A percentile compares a stretch with the other conserved stretches of the same genome.
These are phyloP conservation scores for Talaromyces piceae DNA, from an alignment of 2,329 filamentous ascomycete genomes.

Conservation along the genomic window DNA sequence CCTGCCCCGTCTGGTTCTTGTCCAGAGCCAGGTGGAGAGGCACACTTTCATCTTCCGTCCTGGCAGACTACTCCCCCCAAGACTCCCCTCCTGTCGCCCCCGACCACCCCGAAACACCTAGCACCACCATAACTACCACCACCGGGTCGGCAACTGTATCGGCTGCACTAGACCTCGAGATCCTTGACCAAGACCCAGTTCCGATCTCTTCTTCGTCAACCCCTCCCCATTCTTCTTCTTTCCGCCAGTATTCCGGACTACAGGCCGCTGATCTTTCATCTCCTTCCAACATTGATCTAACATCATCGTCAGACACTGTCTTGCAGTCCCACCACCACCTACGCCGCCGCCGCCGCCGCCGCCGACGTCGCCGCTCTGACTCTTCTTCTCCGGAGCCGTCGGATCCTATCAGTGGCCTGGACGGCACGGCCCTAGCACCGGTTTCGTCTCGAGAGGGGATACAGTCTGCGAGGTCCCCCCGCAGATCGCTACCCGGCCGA, in stretches of 20 bases:
- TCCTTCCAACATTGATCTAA: conserved; percentile 10
- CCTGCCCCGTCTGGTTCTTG: conserved; percentile 41
- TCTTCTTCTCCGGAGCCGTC: conserved; percentile 20
- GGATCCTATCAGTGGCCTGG: conserved; percentile 14
- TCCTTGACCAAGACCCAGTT: not conserved
- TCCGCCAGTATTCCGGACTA: conserved; percentile 11
- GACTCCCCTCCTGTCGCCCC: conserved; percentile 56
- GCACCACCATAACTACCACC: conserved; percentile 41
- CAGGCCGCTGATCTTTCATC: conserved; percentile 8
- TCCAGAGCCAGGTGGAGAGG: conserved; percentile 35
- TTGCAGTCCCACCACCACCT: conserved; percentile 17
- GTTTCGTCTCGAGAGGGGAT: conserved; percentile 21
- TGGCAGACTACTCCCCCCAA: conserved; percentile 62
- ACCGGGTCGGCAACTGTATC: conserved; percentile 9
- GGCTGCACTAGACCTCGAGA: not conserved
- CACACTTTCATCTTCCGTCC: conserved; percentile 53
- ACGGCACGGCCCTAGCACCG: conserved; percentile 17
- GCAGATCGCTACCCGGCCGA: conserved; percentile 17
- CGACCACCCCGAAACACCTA: conserved; percentile 59
- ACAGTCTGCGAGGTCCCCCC: conserved; percentile 19
- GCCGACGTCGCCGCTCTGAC: conserved; percentile 19
- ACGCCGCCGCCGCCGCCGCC: conserved; percentile 22
- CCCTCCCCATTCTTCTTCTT: conserved; percentile 19
- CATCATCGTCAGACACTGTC: conserved; percentile 12
- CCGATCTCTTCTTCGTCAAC: conserved; percentile 13